Base-by-base conservation (phyloP, 73 alveolate genomes). In the Blepharisma stoltei region DNA sequence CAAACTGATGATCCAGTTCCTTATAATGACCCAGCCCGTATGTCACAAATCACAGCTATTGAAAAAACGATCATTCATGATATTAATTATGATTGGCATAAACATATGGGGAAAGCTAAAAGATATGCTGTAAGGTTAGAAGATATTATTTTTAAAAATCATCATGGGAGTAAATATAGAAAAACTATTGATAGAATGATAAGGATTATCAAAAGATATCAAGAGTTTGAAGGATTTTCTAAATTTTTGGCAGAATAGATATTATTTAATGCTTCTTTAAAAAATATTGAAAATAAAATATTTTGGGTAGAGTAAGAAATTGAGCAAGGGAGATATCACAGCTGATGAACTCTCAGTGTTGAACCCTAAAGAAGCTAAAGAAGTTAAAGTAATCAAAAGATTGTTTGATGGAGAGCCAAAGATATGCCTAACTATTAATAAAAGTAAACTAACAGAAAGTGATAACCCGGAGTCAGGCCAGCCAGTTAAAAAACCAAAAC, bases 371-470 rank as follows among this genome's bases (percentile, higher is more conserved):
- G 73, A 60, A 25, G 73, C 23, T 14, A 60, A 60, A 60, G 23
- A n/a, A 8, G 49, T 38, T 14, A 60, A 60, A 60, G 73, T 60
- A 8, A 60, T 60, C 45, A n/a, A 25, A 60, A 60, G 73, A 60
- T 14, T 60, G n/a, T 60, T 60, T 60, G 73, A 60, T 25, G 73
- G 73, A 8, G 23, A 25, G n/a, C 73, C 73, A 60, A n/a, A n/a
- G 11, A 25, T 60, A 18, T 14, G 48, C 11, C 18, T 60, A 14
- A 60, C 37, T 9, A 60, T 60, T 38, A n/a, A 60, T 38, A 60
- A 38, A 25, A 14, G 46, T 9, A n/a, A 14, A 14, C 46, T 60
- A 1, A 60, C 18, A 60, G 11, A n/a, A 8, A 14, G 4, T 14
- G 73, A 60, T 14, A 60, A 60, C 14, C 73, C 37, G 2, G 73